Evolutionary conservation across 768 basidiomycete genomes (phyloP), one percentile per base, ranked within the genome.

Genomic region (Suillus occidentalis): DNA sequence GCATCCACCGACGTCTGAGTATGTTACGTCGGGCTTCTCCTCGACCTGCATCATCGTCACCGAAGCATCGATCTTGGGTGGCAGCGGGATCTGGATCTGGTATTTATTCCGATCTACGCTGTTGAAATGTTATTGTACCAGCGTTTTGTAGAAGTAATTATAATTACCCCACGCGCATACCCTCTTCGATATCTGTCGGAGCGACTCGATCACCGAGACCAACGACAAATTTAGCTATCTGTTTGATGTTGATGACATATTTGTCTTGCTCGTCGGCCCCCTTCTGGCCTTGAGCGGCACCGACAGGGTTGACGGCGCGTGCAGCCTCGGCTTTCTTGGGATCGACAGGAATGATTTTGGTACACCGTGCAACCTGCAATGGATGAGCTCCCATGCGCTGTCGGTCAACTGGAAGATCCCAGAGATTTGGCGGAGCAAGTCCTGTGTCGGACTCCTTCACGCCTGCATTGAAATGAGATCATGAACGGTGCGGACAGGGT

Each of bases 1-100:
- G 80, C 97, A 99, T 6, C 97, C 97, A 66, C 97, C 97, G 63
- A 99, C 86, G 72, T 99, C 97, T 4, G 95, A 95, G 75, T 99
- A 99, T 3, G 97, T 98, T 45, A 98, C 95, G 71, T 97, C 95
- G 0, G 97, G 96, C 76, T 97, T 96, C 80, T 98, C 97, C 76
- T 98, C 97, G 25, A 98, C 97, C 78, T 97, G 94, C 97, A 99
- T 99, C 97, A 99, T 98, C 14, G 97, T 99, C 1, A 99, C 97
- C 0, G 95, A 97, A 4, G 97, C 94, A 75, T 99, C 97, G 69
- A 99, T 99, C 82, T 98, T 99, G 28, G 97, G 97, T 45, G 97
- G 97, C 13, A 99, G 79, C 28, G 97, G 97, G 68, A 99, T 99
- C 80, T 98, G 95, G 66, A 99, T 99, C 76, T 99, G 96, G 76